Conservation (phyloP, 495 filamentous ascomycete genomes). For the Aspergillus avenaceus region DNA sequence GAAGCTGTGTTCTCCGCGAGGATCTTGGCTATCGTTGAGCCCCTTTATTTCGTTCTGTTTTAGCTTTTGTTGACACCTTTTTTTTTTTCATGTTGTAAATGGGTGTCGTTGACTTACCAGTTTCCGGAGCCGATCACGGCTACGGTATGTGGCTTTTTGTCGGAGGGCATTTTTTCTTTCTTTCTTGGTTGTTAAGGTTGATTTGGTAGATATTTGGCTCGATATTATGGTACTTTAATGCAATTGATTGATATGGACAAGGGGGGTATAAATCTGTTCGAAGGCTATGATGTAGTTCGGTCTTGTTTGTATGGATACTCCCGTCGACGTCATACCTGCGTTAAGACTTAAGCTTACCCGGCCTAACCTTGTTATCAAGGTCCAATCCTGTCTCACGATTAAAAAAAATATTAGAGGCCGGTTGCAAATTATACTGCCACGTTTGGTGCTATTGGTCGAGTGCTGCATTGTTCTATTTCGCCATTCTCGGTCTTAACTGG, state of each 20-base stretch:
- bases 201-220: no score
- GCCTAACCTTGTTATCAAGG: no score
- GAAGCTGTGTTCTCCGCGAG: constrained; percentile 75
- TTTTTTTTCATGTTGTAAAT: neutral
- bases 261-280: neutral
- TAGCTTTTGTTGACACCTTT: constrained; percentile 1
- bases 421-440: no score
- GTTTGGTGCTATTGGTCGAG: no score
- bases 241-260: neutral
- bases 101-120: constrained; percentile 52
- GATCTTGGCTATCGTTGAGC: constrained; percentile 88
- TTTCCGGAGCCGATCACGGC: constrained; percentile 85
- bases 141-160: constrained; percentile 63
- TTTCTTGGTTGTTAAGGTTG: neutral
- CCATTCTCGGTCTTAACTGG: no score
- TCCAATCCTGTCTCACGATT: no score
- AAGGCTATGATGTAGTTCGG: neutral
- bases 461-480: no score
- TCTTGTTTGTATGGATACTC: no score
- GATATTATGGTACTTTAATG: no score
- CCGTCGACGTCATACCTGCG: no score
- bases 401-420: no score
- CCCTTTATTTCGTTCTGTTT: constrained; percentile 43
- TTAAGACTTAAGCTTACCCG: no score
- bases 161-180: neutral